Conservation (phyloP, 495 filamentous ascomycete species). For the Aspergillus kassunensis region DNA sequence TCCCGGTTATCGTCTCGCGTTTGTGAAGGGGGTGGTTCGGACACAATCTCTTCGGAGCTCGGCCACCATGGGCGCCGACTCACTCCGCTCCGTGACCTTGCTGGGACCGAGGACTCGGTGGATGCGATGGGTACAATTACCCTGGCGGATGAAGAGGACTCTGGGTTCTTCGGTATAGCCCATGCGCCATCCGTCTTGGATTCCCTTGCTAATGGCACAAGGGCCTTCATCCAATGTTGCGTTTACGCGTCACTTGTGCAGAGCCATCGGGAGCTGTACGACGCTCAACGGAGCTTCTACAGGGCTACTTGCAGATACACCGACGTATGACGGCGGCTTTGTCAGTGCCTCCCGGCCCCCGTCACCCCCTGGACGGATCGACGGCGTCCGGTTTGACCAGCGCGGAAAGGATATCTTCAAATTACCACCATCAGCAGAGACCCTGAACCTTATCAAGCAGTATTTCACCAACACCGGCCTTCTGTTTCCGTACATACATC, state of each 20-base stretch:
- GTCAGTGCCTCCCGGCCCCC: constrained; percentile 24
- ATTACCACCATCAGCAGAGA: constrained; percentile 22
- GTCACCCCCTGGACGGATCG: constrained; percentile 6
- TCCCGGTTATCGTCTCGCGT: no score
- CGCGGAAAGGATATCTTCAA: constrained; percentile 12
- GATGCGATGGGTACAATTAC: constrained; percentile 43
- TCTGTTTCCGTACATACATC: constrained; percentile 39
- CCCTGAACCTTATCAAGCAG: constrained; percentile 21
- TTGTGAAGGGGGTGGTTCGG: neutral
- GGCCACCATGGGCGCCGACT: neutral
- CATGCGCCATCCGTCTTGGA: neutral
- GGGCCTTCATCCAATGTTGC: constrained; percentile 49
- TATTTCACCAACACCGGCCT: constrained; percentile 42
- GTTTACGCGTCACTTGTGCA: constrained; percentile 36
- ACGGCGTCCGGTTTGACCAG: neutral
- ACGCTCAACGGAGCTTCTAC: no score
- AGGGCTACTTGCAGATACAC: no score
- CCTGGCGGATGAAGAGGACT: constrained; percentile 42
- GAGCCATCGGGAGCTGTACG: constrained; percentile 21
- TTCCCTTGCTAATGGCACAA: constrained; percentile 3
- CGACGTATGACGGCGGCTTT: constrained; percentile 17
- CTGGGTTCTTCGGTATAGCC: constrained; percentile 42
- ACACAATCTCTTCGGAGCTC: no score
- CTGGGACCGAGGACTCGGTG: constrained; percentile 28
- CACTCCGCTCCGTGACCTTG: constrained; percentile 12